Evolutionary conservation across 345 rosid genomes (phyloP), one percentile per base, ranked within the genome.

Genomic region (Fremontodendron californicum): DNA sequence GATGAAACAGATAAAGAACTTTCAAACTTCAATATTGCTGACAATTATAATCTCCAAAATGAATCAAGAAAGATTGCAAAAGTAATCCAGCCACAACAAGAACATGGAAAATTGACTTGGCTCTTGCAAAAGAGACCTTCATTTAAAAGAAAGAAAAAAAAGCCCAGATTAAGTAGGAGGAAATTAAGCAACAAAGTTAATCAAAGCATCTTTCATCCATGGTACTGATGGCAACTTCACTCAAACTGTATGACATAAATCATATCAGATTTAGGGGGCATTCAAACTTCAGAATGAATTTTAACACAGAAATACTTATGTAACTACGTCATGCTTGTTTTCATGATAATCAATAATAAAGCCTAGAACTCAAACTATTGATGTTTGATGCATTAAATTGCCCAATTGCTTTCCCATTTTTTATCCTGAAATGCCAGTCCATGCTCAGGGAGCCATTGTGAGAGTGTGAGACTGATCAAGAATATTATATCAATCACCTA

Each of bases 1-100:
- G 27, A 57, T 31, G 35, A 81, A 58, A 45, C 27, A 77, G 57
- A 51, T 76, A 33, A 75, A 73, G 68, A 70, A 75, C 42, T 61
- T 70, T 69, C 63, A 65, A n/a, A 5, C 5, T 74, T 63, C 16
- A 52, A 35, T 21, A 45, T 40, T 33, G 21, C 69, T 42, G 25
- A 54, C 3, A 74, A 55, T 21, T 25, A 27, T 31, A 31, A 74
- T 27, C 39, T 46, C 19, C 21, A 49, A 61, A 29, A 13, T 15
- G 7, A 27, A 61, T 29, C 4, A 6, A 29, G 65, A 15, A 60
- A 61, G 9, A 62, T 37, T 9, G 48, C 27, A 65, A 21, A 39
- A 65, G n/a, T 39, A 18, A n/a, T 39, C 29, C 27, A 2, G 18
- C 73, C 73, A 43, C 19, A 61, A 61, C 40, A 31, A 16, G 16